Evolutionary conservation across 2,329 filamentous ascomycete genomes (phyloP).

Genomic region (Sarocladium kiliense): DNA sequence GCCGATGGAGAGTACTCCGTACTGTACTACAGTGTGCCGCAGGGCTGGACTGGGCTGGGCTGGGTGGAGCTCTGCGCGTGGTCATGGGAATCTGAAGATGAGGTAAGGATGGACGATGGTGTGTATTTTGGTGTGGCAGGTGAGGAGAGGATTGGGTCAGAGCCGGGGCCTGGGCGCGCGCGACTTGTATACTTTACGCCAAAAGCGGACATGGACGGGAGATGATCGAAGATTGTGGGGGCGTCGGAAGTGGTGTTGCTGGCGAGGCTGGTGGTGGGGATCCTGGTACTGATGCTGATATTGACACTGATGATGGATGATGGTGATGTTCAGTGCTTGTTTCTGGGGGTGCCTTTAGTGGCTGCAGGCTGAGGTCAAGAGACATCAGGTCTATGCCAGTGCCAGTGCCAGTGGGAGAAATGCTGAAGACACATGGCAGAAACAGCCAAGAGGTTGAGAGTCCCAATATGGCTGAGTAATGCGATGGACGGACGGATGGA

Average conservation of each 20-base stretch:
- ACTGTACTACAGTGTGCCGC: too few relatives aligned
- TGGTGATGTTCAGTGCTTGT: too few relatives aligned
- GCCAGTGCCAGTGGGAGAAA: too few relatives aligned
- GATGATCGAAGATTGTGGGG: background rate
- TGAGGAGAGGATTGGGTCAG: background rate
- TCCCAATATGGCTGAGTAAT: too few relatives aligned
- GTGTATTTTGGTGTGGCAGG: background rate
- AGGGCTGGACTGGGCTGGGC: too few relatives aligned
- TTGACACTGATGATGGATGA: background rate
- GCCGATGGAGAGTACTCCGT: background rate
- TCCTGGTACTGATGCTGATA: background rate
- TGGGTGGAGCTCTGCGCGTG: background rate
- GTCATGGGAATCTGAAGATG: conserved; percentile 4
- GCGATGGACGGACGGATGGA: too few relatives aligned
- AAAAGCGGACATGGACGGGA: background rate
- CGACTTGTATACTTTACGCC: background rate
- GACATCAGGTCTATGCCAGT: too few relatives aligned
- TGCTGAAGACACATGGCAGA: too few relatives aligned
- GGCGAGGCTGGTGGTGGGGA: background rate
- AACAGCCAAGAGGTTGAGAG: too few relatives aligned
- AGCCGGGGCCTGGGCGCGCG: background rate
- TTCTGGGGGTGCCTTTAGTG: too few relatives aligned
- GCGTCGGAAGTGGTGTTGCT: background rate
- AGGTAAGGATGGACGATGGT: background rate
- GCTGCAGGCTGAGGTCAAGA: too few relatives aligned